phyloP scores from a whole-genome alignment of 495 filamentous ascomycete species.

The Neurospora cerealis region DNA sequence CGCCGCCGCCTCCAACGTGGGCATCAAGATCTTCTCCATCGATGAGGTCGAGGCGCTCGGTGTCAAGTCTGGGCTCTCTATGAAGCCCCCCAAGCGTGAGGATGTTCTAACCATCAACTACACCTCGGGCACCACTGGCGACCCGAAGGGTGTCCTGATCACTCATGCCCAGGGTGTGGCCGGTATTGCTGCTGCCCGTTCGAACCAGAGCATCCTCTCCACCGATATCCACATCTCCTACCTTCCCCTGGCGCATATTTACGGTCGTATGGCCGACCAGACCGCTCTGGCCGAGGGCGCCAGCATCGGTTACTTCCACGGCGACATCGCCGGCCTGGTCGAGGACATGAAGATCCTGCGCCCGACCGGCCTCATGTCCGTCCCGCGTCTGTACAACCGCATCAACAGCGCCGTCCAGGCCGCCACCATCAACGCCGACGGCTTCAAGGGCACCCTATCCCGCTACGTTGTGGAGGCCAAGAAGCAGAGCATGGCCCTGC shows the following conservation, averaged over 20 bases:
- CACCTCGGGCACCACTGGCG: slow-evolving; percentile 90
- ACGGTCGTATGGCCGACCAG: slow-evolving; percentile 75
- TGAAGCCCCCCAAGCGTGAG: slow-evolving; percentile 58
- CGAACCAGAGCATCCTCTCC: slow-evolving; percentile 35
- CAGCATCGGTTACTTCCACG: slow-evolving; percentile 89
- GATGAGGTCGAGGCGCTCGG: slow-evolving; percentile 69
- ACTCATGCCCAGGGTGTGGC: slow-evolving; percentile 76
- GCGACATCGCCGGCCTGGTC: slow-evolving; percentile 74
- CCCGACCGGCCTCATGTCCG: slow-evolving; percentile 77
- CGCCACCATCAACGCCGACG: slow-evolving; percentile 65
- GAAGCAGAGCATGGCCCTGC: slow-evolving; percentile 62
- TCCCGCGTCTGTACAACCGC: slow-evolving; percentile 88
- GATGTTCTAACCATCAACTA: slow-evolving; percentile 95
- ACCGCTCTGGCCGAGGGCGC: slow-evolving; percentile 59
- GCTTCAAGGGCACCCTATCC: slow-evolving; percentile 74
- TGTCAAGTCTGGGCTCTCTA: slow-evolving; percentile 50
- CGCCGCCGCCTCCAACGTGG: slow-evolving; percentile 58
- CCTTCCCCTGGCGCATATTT: slow-evolving; percentile 92
- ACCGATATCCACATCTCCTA: slow-evolving; percentile 70
- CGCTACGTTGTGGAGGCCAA: slow-evolving; percentile 72
- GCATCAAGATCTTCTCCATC: slow-evolving; percentile 68
- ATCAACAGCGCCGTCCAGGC: slow-evolving; percentile 74
- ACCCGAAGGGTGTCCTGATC: slow-evolving; percentile 86
- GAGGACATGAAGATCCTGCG: slow-evolving; percentile 85
- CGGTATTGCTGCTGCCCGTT: slow-evolving; percentile 50